Evolutionary conservation across 192 early-diverging fungal genomes (phyloP).

Genomic region (Endogone sp.): DNA sequence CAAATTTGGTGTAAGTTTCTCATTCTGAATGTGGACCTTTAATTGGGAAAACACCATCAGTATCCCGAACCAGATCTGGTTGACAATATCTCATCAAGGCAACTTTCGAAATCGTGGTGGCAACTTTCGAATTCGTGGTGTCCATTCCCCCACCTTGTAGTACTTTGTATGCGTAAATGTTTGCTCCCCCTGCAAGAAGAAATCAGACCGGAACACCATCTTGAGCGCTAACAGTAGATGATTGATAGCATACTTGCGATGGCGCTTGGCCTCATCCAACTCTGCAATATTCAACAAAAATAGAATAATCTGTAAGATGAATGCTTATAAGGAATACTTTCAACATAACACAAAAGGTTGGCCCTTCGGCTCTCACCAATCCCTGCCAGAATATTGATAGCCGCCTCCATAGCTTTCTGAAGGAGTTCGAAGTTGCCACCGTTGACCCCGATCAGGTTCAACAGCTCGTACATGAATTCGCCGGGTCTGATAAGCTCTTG

Average conservation of each 20-base stretch:
- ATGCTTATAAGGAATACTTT: background rate
- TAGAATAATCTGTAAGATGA: background rate
- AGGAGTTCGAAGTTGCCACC: constrained; percentile 1
- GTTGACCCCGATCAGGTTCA: constrained; percentile 11
- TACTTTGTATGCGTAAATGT: background rate
- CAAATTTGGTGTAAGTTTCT: background rate
- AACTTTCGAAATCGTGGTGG: no score
- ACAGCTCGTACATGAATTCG: constrained; percentile 30
- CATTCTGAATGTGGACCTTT: background rate
- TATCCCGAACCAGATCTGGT: background rate
- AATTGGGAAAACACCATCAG: background rate
- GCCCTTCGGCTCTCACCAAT: constrained; percentile 4
- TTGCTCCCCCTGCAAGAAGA: background rate
- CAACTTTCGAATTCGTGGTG: no score
- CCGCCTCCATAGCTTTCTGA: constrained; percentile 20
- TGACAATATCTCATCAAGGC: background rate
- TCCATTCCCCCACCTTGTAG: constrained; percentile 2
- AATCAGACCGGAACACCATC: constrained; percentile 13
- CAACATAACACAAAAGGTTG: background rate
- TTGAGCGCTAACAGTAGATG: constrained; percentile 20
- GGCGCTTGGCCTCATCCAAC: background rate
- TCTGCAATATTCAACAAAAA: background rate
- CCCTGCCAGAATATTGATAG: constrained; percentile 15
- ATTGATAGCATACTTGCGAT: constrained; percentile 11
- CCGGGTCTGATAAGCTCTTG: constrained; percentile 22